Evolutionary conservation across 2,329 filamentous ascomycete species (phyloP), one percentile per base, ranked within the genome.

Genomic region (Chaetoscypha palmicola): DNA sequence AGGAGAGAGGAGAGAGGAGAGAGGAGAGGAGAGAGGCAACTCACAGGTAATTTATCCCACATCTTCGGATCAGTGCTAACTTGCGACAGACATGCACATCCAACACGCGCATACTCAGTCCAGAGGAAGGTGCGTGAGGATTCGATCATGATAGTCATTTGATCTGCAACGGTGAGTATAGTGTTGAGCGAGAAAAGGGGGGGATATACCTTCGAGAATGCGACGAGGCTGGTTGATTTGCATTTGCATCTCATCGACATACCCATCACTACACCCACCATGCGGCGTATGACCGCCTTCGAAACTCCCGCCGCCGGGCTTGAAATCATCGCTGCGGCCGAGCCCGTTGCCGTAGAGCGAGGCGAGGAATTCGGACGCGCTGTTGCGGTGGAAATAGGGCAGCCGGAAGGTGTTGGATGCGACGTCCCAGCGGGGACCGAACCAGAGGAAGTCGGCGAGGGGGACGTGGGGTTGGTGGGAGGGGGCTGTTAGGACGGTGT

Each of bases 341-440:
- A 74, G 65, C 43, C 69, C 69, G 41, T 67, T 59, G 1, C 68
- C 68, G 37, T 65, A 52, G 58, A 61, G 21, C 24, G 67, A 58
- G 3, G 68, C 68, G 61, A 70, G 66, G 53, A 71, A 70, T 47
- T 73, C 70, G 3, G 63, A 67, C 46, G 71, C 71, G 4, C 66
- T 67, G 56, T 73, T 73, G 36, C 71, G 65, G 56, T 78, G 74
- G 60, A 76, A 79, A 63, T 74, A 78, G 3, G 75, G 75, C 2
- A 72, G 70, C 3, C 74, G 68, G 64, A 77, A 78, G 0, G 74
- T 77, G 54, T 74, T 70, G 36, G 74, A 72, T 0, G 74, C 71
- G 1, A 81, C 76, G 11, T 79, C 70, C 80, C 80, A 84, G 14
- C 78, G 70, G 0, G 80, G 79, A 0, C 78, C 76, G 61, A 85